Base-by-base conservation (phyloP, 345 rosid species). In the Melaleuca quinquenervia region DNA sequence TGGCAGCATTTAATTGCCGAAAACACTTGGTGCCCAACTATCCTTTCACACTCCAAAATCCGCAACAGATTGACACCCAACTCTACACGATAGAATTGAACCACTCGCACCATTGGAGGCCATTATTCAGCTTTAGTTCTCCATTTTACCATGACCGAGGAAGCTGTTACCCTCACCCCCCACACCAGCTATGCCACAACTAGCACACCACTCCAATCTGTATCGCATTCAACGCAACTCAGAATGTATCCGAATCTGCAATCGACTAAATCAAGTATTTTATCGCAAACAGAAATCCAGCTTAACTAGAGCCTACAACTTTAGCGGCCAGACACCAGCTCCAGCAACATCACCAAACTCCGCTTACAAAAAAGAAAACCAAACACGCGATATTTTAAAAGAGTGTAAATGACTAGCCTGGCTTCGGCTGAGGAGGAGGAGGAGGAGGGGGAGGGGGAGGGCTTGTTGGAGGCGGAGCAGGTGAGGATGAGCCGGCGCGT, bases 391-490 rank as follows among this genome's bases (percentile, higher is more conserved):
- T 18, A 32, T 32, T 20, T 36, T 18, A 18, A 36, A 36, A 36
- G 78, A 70, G 78, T 21, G 26, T 41, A 41, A 36, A 70, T 21
- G 74, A 82, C 82, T 84, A 86, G 92, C 98, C 96, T 96, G 86
- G 91, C 88, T 74, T 96, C 96, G 76, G 94, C 18, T 55, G 85
- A 51, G 64, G 88, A 84, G 45, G 94, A 51, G 64, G 88, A 84
- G 45, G 94, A 49, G 14, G 86, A 32, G 74, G 88, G 83, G 45
- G 94, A 44, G 14, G 86, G 45, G 56, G 89, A 84, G 41, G 96
- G 92, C 83, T 92, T 92, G 82, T 94, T 91, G 20, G 94, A 85
- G 44, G 96, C 94, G 55, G 90, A 93, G 87, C 95, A 94, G 41
- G 89, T 84, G 53, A 87, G 22, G 26, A 24, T 44, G 45, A 4